Evolutionary conservation across 257 asterid species (phyloP), one percentile per base, ranked within the genome.

Genomic region (Ehretia macrophylla): DNA sequence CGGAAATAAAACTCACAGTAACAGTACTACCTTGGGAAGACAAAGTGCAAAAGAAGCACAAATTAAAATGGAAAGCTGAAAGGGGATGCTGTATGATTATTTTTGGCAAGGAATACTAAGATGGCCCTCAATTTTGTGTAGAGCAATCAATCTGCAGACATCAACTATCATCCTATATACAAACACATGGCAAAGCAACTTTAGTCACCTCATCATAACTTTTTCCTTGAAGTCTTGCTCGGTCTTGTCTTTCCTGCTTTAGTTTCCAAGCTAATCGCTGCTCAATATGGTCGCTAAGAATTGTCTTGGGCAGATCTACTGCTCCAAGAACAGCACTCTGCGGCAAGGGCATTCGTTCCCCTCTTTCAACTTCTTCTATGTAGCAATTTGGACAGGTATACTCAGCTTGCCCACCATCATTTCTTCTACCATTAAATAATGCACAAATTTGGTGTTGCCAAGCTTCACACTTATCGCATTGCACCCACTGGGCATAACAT

Each of bases 371-470:
- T 80, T 93, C 97, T 67, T 56, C 69, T 42, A 89, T 62, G 55
- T 93, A 93, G 83, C 99, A 89, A 72, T 89, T 89, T 46, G 99
- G 99, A 78, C 99, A 93, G 54, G 99, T 93, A 74, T 93, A 93
- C 75, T 93, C 99, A 37, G 99, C 99, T 76, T 85, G 90, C 65
- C 99, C 99, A 54, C 97, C 95, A 64, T 87, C 94, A 77, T 93
- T 93, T 74, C 97, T 86, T 80, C 94, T 81, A 80, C 99, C 97
- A 72, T 93, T 93, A 70, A 93, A 93, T 64, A 93, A 75, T 56
- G 97, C 97, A 68, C 99, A 93, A 62, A 93, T 89, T 74, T 93
- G 99, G 75, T 93, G 99, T 75, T 93, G 99, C 99, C 99, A 93
- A 67, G 94, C 95, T 77, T 93, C 97, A 73, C 99, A 93, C 68